Percentiles rank a stretch among this genome's conserved stretches.
phyloP scores from a whole-genome alignment of 2,329 filamentous ascomycete genomes.

The Herpotrichia juniperi region DNA sequence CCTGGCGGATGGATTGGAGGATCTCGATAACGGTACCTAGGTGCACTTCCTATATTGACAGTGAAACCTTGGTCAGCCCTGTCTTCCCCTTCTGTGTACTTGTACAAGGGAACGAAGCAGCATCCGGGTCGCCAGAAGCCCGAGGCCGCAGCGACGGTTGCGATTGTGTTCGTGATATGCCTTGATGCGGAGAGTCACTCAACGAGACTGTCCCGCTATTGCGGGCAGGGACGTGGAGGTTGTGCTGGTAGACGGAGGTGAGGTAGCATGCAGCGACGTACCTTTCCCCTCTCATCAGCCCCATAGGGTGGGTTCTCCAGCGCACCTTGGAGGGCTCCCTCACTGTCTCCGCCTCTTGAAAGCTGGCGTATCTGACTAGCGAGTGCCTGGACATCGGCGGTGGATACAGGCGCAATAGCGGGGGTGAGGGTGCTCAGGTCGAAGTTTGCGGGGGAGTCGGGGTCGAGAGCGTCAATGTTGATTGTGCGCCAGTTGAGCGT shows the following conservation, averaged over 20 bases:
- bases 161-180: slow-evolving; percentile 16
- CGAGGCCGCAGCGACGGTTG: slow-evolving; percentile 27
- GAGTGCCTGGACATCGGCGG: slow-evolving; percentile 78
- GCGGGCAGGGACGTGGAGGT: slow-evolving; percentile 10
- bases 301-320: slow-evolving; percentile 83
- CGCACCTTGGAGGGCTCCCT: slow-evolving; percentile 83
- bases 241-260: slow-evolving; percentile 10
- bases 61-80: slow-evolving; percentile 34
- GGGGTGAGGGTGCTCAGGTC: slow-evolving; percentile 84
- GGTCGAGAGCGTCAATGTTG: slow-evolving; percentile 90
- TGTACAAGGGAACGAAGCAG: slow-evolving; percentile 22
- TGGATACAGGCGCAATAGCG: slow-evolving; percentile 73
- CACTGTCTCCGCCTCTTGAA: slow-evolving; percentile 81
- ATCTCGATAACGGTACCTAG: slow-evolving; percentile 90
- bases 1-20: slow-evolving; percentile 92
- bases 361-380: slow-evolving; percentile 85
- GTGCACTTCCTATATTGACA: slow-evolving; percentile 72
- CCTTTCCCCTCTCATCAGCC: slow-evolving; percentile 60
- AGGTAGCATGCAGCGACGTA: slow-evolving; percentile 40
- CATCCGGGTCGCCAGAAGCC: slow-evolving; percentile 30
- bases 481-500: slow-evolving; percentile 79
- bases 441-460: slow-evolving; percentile 91
- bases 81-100: slow-evolving; percentile 21
- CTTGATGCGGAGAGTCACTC: slow-evolving; percentile 30
- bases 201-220: slow-evolving; percentile 19